Evolutionary conservation across 2,329 filamentous ascomycete genomes (phyloP).

Genomic region (Fusarium sp.): DNA sequence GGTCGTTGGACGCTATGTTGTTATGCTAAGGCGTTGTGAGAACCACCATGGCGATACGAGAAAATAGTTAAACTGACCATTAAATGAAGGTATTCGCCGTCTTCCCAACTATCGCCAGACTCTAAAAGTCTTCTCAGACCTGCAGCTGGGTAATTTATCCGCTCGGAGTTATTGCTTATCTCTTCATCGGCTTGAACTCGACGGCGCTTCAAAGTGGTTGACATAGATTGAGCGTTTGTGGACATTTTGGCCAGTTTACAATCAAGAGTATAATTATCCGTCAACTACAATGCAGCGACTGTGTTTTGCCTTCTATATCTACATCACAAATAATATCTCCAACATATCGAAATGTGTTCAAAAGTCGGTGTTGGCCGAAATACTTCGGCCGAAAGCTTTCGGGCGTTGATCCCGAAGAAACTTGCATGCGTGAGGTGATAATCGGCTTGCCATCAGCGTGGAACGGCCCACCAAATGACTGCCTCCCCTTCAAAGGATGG

Average conservation of each 20-base stretch:
- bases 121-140: background rate
- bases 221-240: background rate
- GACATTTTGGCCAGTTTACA: background rate
- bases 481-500: background rate
- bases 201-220: constrained; percentile 1
- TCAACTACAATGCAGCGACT: background rate
- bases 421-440: background rate
- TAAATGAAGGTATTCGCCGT: background rate
- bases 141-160: background rate
- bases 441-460: background rate
- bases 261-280: background rate
- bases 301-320: background rate
- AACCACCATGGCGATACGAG: fast-evolving
- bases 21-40: constrained; percentile 8
- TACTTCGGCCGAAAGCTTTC: constrained; percentile 34
- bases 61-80: background rate
- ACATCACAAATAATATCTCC: background rate
- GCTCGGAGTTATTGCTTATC: background rate
- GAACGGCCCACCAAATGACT: background rate
- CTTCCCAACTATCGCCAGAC: background rate
- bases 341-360: background rate
- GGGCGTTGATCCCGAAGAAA: constrained; percentile 8
- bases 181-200: background rate
- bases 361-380: constrained; percentile 36
- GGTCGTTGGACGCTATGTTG: background rate